Percentiles rank a stretch among this genome's conserved stretches.
phyloP scores from a whole-genome alignment of 345 rosid species.

The Citrus glauca region DNA sequence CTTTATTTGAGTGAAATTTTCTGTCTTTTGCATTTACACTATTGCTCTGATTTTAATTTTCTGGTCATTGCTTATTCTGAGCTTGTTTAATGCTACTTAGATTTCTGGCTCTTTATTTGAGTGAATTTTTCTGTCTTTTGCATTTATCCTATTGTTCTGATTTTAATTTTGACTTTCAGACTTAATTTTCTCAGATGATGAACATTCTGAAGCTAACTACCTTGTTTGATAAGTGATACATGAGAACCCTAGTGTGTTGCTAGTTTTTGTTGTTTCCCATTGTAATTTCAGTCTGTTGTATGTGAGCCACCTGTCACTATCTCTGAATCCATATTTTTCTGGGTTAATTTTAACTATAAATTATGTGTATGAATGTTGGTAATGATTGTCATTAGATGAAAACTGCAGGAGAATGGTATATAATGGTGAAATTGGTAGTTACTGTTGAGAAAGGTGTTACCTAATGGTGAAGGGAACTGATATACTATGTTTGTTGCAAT shows the following conservation, averaged over 20 bases:
- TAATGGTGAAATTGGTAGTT: neutral
- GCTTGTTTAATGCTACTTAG: neutral
- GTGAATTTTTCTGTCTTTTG: neutral
- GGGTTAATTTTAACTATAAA: no score
- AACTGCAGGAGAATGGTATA: neutral
- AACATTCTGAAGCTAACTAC: neutral
- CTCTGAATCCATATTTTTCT: no score
- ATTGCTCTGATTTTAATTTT: no score
- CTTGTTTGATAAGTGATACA: neutral
- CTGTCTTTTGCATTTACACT: no score
- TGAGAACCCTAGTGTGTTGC: neutral
- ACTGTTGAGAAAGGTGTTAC: neutral
- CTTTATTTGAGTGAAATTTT: neutral
- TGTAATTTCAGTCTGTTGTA: neutral
- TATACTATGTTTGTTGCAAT: conserved; percentile 24
- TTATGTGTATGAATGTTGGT: neutral
- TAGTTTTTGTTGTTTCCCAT: neutral
- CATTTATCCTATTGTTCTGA: no score
- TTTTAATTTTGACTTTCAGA: neutral
- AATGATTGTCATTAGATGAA: neutral
- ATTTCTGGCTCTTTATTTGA: neutral
- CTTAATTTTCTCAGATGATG: neutral
- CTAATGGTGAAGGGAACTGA: conserved; percentile 4
- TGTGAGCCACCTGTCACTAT: neutral
- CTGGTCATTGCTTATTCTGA: neutral